phyloP scores from a whole-genome alignment of 2,329 filamentous ascomycete species.

The Thielaviopsis populi region DNA sequence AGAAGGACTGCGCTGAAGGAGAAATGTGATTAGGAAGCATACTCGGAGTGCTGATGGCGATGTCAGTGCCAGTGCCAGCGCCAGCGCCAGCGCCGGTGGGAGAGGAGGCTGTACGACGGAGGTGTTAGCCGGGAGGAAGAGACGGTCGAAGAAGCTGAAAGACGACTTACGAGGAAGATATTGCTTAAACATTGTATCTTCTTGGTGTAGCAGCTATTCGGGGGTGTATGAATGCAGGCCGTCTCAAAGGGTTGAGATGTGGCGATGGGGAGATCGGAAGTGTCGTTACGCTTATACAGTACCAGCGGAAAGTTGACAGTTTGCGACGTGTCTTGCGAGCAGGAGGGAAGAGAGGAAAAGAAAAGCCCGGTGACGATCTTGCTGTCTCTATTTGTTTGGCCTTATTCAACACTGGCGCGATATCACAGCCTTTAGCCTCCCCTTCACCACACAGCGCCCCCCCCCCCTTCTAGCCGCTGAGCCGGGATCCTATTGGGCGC shows the following conservation, averaged over 20 bases:
- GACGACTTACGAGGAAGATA: constrained; percentile 34
- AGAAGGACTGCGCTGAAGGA: background rate
- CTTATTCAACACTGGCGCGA: background rate
- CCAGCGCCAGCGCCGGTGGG: constrained; percentile 21
- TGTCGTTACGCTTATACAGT: no score
- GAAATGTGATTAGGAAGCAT: background rate
- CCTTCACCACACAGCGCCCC: no score
- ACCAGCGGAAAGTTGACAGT: background rate
- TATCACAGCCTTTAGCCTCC: background rate
- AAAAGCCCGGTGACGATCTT: background rate
- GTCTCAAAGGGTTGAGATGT: background rate
- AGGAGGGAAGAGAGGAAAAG: background rate
- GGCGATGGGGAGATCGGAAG: background rate
- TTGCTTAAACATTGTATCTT: constrained; percentile 7
- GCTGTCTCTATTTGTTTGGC: background rate
- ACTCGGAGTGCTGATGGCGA: constrained; percentile 11
- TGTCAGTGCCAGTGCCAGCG: constrained; percentile 20
- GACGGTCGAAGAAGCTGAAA: background rate
- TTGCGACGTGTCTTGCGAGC: background rate
- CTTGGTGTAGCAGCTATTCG: background rate
- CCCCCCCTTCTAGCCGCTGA: background rate
- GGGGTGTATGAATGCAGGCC: background rate
- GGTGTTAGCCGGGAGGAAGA: constrained; percentile 14
- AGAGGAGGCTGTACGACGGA: constrained; percentile 28
- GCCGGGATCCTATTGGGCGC: background rate